Conservation (phyloP, 192 early-diverging fungal genomes). For the Coemansia sp. region DNA sequence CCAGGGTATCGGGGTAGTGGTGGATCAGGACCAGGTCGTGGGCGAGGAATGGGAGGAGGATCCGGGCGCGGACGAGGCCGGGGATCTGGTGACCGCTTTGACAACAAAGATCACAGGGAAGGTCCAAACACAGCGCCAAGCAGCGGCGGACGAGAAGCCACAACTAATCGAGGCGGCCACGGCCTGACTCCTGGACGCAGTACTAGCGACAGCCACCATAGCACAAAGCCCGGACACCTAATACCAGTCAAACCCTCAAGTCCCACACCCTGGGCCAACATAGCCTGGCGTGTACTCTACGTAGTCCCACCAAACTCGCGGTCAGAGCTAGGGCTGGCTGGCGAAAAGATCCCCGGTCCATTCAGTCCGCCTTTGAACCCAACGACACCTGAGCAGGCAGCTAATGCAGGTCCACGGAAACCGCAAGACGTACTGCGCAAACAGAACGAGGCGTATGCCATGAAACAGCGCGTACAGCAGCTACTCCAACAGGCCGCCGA, state of each 20-base stretch:
- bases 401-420: not conserved
- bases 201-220: not conserved
- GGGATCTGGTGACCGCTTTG: not conserved
- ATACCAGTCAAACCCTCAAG: constrained; percentile 27
- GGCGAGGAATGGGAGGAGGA: constrained; percentile 3
- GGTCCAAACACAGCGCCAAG: not conserved
- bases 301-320: constrained; percentile 35
- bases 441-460: constrained; percentile 40
- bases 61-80: not conserved
- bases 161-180: not conserved
- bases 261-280: constrained; percentile 26
- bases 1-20: not conserved
- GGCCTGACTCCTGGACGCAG: not conserved
- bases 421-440: constrained; percentile 49
- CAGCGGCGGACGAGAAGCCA: not conserved
- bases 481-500: constrained; percentile 50
- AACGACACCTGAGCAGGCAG: constrained; percentile 19
- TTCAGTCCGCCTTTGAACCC: constrained; percentile 50
- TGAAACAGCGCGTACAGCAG: constrained; percentile 46
- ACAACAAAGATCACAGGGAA: not conserved
- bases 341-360: constrained; percentile 50
- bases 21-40: not conserved
- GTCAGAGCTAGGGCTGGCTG: constrained; percentile 39
- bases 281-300: constrained; percentile 44
- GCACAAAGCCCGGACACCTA: constrained; percentile 8